phyloP scores from a whole-genome alignment of 495 filamentous ascomycete species.

The Penicillium lagena region DNA sequence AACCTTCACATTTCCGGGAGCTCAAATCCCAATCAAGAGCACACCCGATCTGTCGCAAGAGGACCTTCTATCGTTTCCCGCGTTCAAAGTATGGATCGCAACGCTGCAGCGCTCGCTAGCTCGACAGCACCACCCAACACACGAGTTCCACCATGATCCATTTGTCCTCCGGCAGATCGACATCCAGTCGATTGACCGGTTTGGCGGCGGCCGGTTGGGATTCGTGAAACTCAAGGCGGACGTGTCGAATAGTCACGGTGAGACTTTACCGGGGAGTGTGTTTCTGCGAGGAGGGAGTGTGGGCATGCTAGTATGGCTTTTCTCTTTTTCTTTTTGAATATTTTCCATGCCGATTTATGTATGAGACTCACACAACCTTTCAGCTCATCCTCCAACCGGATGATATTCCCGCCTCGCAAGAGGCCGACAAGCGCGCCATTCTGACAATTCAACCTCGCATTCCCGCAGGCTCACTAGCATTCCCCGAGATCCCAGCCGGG shows the following conservation, averaged over 20 bases:
- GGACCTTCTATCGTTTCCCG: constrained; percentile 61
- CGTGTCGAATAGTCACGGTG: constrained; percentile 56
- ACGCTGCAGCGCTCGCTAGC: constrained; percentile 60
- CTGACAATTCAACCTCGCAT: constrained; percentile 81
- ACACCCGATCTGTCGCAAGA: constrained; percentile 52
- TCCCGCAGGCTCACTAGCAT: constrained; percentile 66
- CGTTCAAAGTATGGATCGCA: constrained; percentile 67
- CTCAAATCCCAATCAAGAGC: constrained; percentile 45
- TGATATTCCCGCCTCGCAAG: constrained; percentile 37
- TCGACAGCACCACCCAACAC: constrained; percentile 51
- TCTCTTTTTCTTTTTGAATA: too few relatives aligned
- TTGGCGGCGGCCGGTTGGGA: constrained; percentile 56
- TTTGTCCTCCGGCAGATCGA: constrained; percentile 65
- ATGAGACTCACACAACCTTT: neutral
- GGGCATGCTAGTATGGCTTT: constrained; percentile 71
- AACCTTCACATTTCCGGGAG: constrained; percentile 12
- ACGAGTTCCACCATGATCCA: constrained; percentile 66
- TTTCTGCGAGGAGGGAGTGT: constrained; percentile 81
- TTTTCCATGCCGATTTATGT: constrained; percentile 8
- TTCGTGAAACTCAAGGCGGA: constrained; percentile 71
- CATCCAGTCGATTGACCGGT: constrained; percentile 70
- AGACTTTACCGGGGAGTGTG: constrained; percentile 66
- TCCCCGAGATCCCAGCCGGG: constrained; percentile 79
- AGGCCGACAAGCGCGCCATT: constrained; percentile 59
- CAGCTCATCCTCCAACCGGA: constrained; percentile 65